Evolutionary conservation across 257 asterid species (phyloP), one percentile per base, ranked within the genome.

Genomic region (Solanum ahanhuiri): DNA sequence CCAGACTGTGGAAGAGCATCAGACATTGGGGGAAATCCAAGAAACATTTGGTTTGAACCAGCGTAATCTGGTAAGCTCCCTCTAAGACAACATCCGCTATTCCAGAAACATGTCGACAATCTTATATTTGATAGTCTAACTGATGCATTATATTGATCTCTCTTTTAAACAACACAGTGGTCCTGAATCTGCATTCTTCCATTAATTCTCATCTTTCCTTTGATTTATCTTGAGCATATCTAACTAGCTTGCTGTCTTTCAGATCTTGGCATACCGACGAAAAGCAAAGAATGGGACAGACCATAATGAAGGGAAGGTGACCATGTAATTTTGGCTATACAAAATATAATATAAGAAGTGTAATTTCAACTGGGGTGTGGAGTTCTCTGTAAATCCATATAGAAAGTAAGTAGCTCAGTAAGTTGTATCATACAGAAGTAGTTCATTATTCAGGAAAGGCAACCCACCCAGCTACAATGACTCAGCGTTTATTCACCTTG

Each of bases 261-360:
- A 95, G 98, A 94, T 93, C 88, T 87, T 95, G 86, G 95, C 96
- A 86, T 95, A 93, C 87, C 92, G 93, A 82, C 87, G 89, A 83
- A 95, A 91, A 92, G 87, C 86, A 34, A 87, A 85, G 82, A 43
- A 45, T 58, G 58, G 64, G 89, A 89, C 86, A 20, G 83, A 60
- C 34, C 79, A 75, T 31, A 83, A 64, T 85, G 85, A 82, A 82
- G 66, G 30, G 48, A 84, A 79, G 82, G 81, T 35, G 86, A 39
- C 41, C 64, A 14, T 70, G 48, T 85, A 48, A 51, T 37, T 37
- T 85, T 81, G 30, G 71, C 83, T 70, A 77, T 85, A 77, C 87
- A 71, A 54, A 85, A 81, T 48, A 81, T 81, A 81, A 30, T 81
- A 30, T 9, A 48, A 48, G 84, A 81, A 79, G 84, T 81, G 67